Evolutionary conservation across 495 filamentous ascomycete species (phyloP).

Genomic region (Aspergillus sclerotiicarbonarius): DNA sequence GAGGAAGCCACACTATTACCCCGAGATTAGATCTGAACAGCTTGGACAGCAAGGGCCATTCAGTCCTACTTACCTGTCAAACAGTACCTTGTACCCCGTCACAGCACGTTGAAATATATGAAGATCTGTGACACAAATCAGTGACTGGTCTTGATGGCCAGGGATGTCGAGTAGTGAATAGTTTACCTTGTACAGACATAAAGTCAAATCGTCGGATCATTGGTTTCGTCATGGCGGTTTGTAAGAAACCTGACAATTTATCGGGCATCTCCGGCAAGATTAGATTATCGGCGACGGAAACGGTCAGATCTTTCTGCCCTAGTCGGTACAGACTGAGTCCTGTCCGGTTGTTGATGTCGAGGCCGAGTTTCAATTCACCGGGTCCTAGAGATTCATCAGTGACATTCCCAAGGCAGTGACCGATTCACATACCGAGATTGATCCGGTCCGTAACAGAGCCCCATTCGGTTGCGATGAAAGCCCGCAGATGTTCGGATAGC

Average conservation of each 20-base stretch:
- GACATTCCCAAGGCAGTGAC: background rate
- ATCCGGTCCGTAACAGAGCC: slow-evolving; percentile 73
- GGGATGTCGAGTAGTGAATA: background rate
- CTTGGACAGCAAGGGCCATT: background rate
- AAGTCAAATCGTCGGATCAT: slow-evolving; percentile 46
- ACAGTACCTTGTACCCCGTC: slow-evolving; percentile 73
- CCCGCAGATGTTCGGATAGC: slow-evolving; percentile 66
- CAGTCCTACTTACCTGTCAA: slow-evolving; percentile 53
- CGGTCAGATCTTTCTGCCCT: slow-evolving; percentile 64
- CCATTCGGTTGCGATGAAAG: slow-evolving; percentile 62
- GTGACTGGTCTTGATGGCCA: slow-evolving; percentile 25
- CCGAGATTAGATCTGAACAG: background rate
- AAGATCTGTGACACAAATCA: slow-evolving; percentile 52
- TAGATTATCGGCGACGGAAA: slow-evolving; percentile 65
- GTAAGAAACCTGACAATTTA: slow-evolving; percentile 54
- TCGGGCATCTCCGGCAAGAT: slow-evolving; percentile 53
- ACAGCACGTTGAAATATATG: slow-evolving; percentile 74
- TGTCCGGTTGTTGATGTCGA: slow-evolving; percentile 57
- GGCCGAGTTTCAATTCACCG: slow-evolving; percentile 63
- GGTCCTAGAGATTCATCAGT: slow-evolving; percentile 41
- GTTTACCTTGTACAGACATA: slow-evolving; percentile 36
- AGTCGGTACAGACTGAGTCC: slow-evolving; percentile 63
- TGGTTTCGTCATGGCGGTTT: slow-evolving; percentile 36
- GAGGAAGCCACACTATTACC: slow-evolving; percentile 47
- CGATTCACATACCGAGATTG: slow-evolving; percentile 55